Base-by-base conservation (phyloP, 1,284 basidiomycete genomes). In the Gomphus bonarii region DNA sequence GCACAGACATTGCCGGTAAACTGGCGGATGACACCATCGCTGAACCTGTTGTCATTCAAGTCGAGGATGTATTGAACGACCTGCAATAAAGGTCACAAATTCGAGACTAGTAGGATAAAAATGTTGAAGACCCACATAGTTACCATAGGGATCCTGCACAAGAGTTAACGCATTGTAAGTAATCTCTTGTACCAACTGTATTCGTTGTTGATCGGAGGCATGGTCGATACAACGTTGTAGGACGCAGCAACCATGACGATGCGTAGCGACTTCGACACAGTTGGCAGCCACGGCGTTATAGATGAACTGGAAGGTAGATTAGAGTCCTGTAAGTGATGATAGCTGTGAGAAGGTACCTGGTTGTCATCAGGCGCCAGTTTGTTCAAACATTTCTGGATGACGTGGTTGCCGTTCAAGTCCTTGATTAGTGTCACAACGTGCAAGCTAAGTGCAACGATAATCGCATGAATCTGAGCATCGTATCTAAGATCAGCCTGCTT, bases 361-460 rank as follows among this genome's bases (percentile, higher is more conserved):
- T 99, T 99, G 72, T 99, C 97, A 68, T 98, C 95, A 0, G 97
- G 91, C 33, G 89, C 88, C 60, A 99, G 77, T 72, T 97, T 94
- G 79, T 99, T 99, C 64, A 99, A 75, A 72, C 97, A 99, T 75
- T 99, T 99, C 73, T 99, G 97, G 64, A 99, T 97, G 68, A 99
- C 97, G 68, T 99, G 97, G 70, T 99, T 99, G 57, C 97, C 97
- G 71, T 99, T 99, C 64, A 99, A 77, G 71, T 99, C 95, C 80
- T 99, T 99, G 85, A 99, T 99, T 62, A 99, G 81, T 61, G 95
- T 95, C 38, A 99, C 97, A 65, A 99, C 97, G 71, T 97, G 95
- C 64, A 97, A 80, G 73, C 92, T 94, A 65, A 99, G 82, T 11
- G 97, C 97, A 59, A 95, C 80, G 68, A 99, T 99, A 73, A 99